Conservation (phyloP, 176 grass and related monocot genomes). For the Elaeis guineensis region DNA sequence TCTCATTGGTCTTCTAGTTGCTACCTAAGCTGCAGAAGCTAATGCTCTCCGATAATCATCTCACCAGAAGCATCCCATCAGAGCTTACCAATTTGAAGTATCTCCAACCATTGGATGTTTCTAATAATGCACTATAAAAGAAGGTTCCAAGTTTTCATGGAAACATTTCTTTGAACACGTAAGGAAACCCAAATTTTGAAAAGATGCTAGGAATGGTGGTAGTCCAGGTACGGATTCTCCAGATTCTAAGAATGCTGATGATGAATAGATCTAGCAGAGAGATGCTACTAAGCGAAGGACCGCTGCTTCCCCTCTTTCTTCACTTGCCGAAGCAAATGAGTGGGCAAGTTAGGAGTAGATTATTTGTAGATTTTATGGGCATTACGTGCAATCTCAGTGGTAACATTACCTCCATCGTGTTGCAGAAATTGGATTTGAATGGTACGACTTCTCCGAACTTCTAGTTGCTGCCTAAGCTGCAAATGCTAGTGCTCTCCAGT, state of each 20-base stretch:
- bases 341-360: too few relatives aligned
- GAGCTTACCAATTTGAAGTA: not conserved
- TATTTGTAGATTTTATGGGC: slow-evolving; percentile 3
- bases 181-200: slow-evolving; percentile 7
- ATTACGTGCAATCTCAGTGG: slow-evolving; percentile 7
- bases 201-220: not conserved
- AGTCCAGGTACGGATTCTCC: not conserved
- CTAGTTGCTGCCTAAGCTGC: slow-evolving; percentile 1
- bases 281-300: too few relatives aligned
- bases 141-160: slow-evolving; percentile 2
- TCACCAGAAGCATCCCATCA: slow-evolving; percentile 7
- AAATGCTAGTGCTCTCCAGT: slow-evolving; percentile 1
- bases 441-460: too few relatives aligned
- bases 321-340: too few relatives aligned
- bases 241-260: not conserved
- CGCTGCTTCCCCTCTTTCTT: too few relatives aligned
- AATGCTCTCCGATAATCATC: slow-evolving; percentile 7
- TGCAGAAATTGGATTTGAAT: slow-evolving; percentile 3
- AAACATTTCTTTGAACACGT: not conserved
- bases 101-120: slow-evolving; percentile 12
- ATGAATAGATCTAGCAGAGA: too few relatives aligned
- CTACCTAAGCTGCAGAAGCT: slow-evolving; percentile 14
- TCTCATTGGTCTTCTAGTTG: not conserved
- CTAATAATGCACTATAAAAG: slow-evolving; percentile 10
- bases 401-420: not conserved